Evolutionary conservation across 2,329 filamentous ascomycete genomes (phyloP).

Genomic region (Colletotrichum costaricense): DNA sequence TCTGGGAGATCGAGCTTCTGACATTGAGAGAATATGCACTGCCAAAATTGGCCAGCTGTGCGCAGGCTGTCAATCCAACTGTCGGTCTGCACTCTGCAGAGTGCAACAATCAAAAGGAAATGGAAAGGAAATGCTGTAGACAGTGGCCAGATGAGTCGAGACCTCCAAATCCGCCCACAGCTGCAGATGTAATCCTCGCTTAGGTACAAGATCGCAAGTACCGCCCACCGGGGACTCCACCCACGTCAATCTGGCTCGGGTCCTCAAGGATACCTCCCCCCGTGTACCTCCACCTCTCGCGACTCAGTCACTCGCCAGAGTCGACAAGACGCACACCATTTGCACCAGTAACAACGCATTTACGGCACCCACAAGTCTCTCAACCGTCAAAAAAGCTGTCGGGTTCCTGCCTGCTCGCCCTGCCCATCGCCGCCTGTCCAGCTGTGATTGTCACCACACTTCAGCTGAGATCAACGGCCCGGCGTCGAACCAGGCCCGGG

Average conservation of each 20-base stretch:
- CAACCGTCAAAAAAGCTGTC: neutral
- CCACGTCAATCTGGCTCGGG: neutral
- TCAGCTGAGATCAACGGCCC: conserved; percentile 1
- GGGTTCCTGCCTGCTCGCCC: neutral
- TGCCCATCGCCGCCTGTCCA: neutral
- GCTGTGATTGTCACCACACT: neutral
- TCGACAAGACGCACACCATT: too few relatives aligned
- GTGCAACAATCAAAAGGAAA: neutral
- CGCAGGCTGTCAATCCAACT: neutral
- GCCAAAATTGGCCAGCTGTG: neutral
- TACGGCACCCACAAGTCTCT: neutral
- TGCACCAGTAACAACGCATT: too few relatives aligned
- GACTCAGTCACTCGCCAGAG: neutral
- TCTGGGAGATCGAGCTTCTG: neutral
- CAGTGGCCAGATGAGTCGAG: conserved; percentile 26
- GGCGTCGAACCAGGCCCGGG: conserved; percentile 15
- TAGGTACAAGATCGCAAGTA: conserved; percentile 12
- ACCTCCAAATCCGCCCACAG: conserved; percentile 2
- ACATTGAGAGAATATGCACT: neutral
- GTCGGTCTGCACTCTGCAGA: neutral
- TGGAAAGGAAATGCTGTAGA: neutral
- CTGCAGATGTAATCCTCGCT: conserved; percentile 6
- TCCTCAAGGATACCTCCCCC: neutral
- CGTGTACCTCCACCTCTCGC: neutral
- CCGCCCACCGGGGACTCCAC: neutral